phyloP scores from a whole-genome alignment of 371 early-diverging fungal species.

The Cokeromyces recurvatus region DNA sequence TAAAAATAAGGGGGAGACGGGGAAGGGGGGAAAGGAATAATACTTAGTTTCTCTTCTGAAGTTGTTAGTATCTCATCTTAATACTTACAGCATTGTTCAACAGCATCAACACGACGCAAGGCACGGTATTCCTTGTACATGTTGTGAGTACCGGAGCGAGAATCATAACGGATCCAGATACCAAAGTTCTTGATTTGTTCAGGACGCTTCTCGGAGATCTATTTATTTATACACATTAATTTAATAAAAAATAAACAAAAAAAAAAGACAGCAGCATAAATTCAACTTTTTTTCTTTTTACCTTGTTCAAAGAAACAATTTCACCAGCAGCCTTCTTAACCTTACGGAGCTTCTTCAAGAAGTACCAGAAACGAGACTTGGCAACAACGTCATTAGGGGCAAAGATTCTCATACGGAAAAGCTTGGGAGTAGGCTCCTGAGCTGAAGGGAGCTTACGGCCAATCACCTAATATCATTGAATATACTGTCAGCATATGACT shows the following conservation, averaged over 20 bases:
- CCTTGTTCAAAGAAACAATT: slow-evolving; percentile 96
- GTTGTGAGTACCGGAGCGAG: slow-evolving; percentile 99
- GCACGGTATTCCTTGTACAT: slow-evolving; percentile 99
- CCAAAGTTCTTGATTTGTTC: slow-evolving; percentile 98
- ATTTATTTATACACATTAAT: background rate
- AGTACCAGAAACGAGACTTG: slow-evolving; percentile 99
- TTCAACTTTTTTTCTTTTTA: slow-evolving; percentile 60
- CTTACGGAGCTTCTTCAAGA: slow-evolving; percentile 97
- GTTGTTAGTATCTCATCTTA: too few relatives aligned
- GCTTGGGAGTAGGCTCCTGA: slow-evolving; percentile 91
- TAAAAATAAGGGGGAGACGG: too few relatives aligned
- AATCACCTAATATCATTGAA: slow-evolving; percentile 68
- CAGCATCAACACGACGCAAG: slow-evolving; percentile 91
- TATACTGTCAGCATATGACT: background rate
- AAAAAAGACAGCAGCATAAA: too few relatives aligned
- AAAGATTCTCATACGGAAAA: slow-evolving; percentile 98
- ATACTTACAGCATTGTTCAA: slow-evolving; percentile 84
- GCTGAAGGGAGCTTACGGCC: slow-evolving; percentile 95
- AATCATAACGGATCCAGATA: slow-evolving; percentile 99
- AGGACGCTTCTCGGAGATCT: slow-evolving; percentile 96
- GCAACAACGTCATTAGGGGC: slow-evolving; percentile 99
- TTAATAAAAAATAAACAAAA: background rate
- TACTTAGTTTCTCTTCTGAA: too few relatives aligned
- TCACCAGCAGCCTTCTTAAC: slow-evolving; percentile 98
- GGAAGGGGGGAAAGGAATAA: too few relatives aligned